phyloP scores from a whole-genome alignment of 441 rosid genomes.

The Adansonia rubrostipa region DNA sequence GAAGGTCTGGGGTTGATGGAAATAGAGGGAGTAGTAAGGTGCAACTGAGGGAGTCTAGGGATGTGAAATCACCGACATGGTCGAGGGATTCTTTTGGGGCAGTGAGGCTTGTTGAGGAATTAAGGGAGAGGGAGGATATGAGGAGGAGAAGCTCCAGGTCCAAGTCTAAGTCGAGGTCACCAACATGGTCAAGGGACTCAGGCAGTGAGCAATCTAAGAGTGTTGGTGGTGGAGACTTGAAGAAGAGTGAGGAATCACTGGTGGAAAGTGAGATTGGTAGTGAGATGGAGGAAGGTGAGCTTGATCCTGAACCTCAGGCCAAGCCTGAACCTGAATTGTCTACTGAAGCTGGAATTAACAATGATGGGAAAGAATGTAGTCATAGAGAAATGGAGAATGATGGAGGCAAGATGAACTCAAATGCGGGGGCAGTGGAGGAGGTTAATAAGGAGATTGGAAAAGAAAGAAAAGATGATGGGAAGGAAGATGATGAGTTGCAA shows the following conservation, averaged over 20 bases:
- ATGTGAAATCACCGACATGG: slow-evolving; percentile 70
- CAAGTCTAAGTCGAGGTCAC: slow-evolving; percentile 58
- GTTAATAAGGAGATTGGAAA: slow-evolving; percentile 30
- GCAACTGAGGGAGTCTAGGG: slow-evolving; percentile 47
- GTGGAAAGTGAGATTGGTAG: slow-evolving; percentile 65
- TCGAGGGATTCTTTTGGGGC: slow-evolving; percentile 64
- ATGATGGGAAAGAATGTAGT: slow-evolving; percentile 36
- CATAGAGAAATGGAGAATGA: slow-evolving; percentile 39
- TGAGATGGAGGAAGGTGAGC: slow-evolving; percentile 99
- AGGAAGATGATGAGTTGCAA: slow-evolving; percentile 40
- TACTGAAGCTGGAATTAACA: slow-evolving; percentile 20
- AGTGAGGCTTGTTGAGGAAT: slow-evolving; percentile 42
- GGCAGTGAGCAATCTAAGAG: slow-evolving; percentile 76
- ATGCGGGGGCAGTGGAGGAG: slow-evolving; percentile 33
- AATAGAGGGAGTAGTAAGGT: slow-evolving; percentile 54
- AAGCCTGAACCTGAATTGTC: slow-evolving; percentile 28
- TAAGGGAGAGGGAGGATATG: slow-evolving; percentile 35
- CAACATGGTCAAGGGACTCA: slow-evolving; percentile 66
- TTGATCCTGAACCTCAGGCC: slow-evolving; percentile 46
- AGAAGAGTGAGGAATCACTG: slow-evolving; percentile 47
- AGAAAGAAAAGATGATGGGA: slow-evolving; percentile 36
- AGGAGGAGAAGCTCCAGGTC: slow-evolving; percentile 45
- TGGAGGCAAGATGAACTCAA: slow-evolving; percentile 30
- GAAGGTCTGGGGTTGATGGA: slow-evolving; percentile 56
- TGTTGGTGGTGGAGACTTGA: slow-evolving; percentile 41